Evolutionary conservation across 345 rosid species (phyloP).

Genomic region (Iberis pinnata): DNA sequence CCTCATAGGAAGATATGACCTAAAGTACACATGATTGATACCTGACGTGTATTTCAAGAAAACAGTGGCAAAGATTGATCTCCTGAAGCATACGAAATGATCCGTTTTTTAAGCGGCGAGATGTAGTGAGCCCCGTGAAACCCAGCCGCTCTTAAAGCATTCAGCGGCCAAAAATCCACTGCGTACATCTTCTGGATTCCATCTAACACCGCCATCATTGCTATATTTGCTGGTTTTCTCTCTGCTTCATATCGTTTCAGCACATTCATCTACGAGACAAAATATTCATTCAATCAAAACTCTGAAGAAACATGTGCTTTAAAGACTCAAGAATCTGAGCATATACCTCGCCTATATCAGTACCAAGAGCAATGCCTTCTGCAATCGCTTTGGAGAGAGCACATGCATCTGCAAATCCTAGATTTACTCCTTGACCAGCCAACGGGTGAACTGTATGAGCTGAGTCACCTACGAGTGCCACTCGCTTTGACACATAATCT

Average conservation of each 20-base stretch:
- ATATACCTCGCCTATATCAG: conserved; percentile 79
- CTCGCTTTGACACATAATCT: conserved; percentile 54
- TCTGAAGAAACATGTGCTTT: not conserved
- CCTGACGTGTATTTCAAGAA: conserved; percentile 7
- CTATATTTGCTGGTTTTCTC: conserved; percentile 65
- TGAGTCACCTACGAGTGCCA: conserved; percentile 82
- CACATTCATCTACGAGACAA: conserved; percentile 38
- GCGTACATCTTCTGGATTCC: conserved; percentile 85
- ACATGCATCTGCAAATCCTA: conserved; percentile 84
- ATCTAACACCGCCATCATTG: conserved; percentile 87
- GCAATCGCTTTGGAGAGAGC: conserved; percentile 63
- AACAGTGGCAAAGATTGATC: conserved; percentile 56
- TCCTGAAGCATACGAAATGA: conserved; percentile 83
- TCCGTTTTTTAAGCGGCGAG: conserved; percentile 69
- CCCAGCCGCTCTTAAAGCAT: conserved; percentile 72
- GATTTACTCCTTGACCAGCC: conserved; percentile 96
- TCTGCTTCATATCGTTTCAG: conserved; percentile 70
- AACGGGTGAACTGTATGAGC: conserved; percentile 94
- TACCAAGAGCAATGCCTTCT: conserved; percentile 75
- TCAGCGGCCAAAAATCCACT: conserved; percentile 74
- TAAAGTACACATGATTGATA: too few relatives aligned
- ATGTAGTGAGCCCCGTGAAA: conserved; percentile 70
- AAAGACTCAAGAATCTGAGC: not conserved
- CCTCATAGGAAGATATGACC: too few relatives aligned
- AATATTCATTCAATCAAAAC: conserved; percentile 4